phyloP scores from a whole-genome alignment of 2,329 filamentous ascomycete species.

The Stachybotrys chartarum region DNA sequence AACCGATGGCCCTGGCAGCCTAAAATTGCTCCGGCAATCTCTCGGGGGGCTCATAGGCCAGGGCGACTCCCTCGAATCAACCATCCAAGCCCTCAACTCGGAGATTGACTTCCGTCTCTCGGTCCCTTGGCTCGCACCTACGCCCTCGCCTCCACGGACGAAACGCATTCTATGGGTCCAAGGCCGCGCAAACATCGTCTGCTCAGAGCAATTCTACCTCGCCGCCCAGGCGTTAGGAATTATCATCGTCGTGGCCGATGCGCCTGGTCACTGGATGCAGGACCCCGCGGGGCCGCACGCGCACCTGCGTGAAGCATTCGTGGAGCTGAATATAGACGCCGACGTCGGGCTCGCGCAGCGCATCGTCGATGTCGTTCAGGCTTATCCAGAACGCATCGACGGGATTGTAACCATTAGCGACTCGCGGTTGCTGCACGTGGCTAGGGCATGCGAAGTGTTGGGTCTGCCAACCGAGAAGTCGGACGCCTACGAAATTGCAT shows the following conservation, averaged over 20 bases:
- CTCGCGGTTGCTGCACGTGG: constrained; percentile 16
- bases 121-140: background rate
- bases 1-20: too few relatives aligned
- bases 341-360: constrained; percentile 18
- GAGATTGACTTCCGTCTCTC: background rate
- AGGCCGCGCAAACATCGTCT: constrained; percentile 5
- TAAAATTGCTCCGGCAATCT: too few relatives aligned
- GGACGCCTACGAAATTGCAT: constrained; percentile 18
- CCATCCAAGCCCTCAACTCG: background rate
- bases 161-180: constrained; percentile 6
- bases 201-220: constrained; percentile 4
- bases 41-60: too few relatives aligned
- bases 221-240: constrained; percentile 27
- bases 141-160: background rate
- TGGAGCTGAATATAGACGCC: constrained; percentile 17
- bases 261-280: constrained; percentile 30
- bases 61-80: too few relatives aligned
- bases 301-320: constrained; percentile 23
- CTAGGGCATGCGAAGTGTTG: constrained; percentile 21
- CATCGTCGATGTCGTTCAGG: constrained; percentile 19
- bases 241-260: constrained; percentile 26
- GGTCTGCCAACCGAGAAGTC: constrained; percentile 20
- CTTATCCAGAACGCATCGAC: constrained; percentile 17
- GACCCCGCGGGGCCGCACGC: constrained; percentile 8
- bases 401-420: constrained; percentile 30